Percentiles rank a stretch among this genome's conserved stretches.
Evolutionary conservation across 2,329 filamentous ascomycete genomes (phyloP).

Genomic region (Fusarium heterosporum): DNA sequence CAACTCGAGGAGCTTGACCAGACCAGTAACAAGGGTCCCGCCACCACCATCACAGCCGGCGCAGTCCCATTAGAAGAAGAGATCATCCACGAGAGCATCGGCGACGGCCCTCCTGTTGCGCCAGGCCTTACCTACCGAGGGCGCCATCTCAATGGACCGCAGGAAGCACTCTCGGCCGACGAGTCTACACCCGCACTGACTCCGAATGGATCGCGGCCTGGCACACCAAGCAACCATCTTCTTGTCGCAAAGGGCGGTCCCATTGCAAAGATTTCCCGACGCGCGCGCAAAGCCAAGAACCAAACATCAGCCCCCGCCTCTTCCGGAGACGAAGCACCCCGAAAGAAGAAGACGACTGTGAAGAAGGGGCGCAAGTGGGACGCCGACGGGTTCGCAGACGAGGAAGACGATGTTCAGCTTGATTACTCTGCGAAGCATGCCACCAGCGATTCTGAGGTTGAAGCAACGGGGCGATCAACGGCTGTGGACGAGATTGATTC

Average conservation of each 20-base stretch:
- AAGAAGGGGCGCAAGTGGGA: slow-evolving; percentile 96
- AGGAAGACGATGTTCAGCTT: slow-evolving; percentile 81
- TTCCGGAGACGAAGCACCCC: slow-evolving; percentile 82
- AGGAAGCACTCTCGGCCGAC: slow-evolving; percentile 68
- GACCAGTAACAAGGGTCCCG: slow-evolving; percentile 55
- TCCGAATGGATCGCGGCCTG: slow-evolving; percentile 81
- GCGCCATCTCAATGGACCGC: slow-evolving; percentile 52
- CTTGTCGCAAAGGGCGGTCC: slow-evolving; percentile 81
- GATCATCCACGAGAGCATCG: slow-evolving; percentile 47
- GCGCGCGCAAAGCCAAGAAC: slow-evolving; percentile 78
- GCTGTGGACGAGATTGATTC: slow-evolving; percentile 80
- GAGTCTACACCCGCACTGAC: slow-evolving; percentile 73
- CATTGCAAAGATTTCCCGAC: slow-evolving; percentile 80
- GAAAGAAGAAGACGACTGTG: slow-evolving; percentile 77
- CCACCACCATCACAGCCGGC: slow-evolving; percentile 43
- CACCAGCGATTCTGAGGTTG: slow-evolving; percentile 65
- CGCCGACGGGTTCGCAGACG: slow-evolving; percentile 86
- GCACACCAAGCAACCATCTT: slow-evolving; percentile 75
- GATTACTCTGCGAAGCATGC: slow-evolving; percentile 84
- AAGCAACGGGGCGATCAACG: slow-evolving; percentile 63
- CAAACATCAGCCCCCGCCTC: slow-evolving; percentile 74
- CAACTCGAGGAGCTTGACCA: slow-evolving; percentile 85
- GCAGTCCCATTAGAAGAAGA: slow-evolving; percentile 51
- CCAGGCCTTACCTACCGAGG: slow-evolving; percentile 57
- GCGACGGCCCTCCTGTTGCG: slow-evolving; percentile 46